Base-by-base conservation (phyloP, 495 filamentous ascomycete genomes). In the Staphylotrichum longicolle region DNA sequence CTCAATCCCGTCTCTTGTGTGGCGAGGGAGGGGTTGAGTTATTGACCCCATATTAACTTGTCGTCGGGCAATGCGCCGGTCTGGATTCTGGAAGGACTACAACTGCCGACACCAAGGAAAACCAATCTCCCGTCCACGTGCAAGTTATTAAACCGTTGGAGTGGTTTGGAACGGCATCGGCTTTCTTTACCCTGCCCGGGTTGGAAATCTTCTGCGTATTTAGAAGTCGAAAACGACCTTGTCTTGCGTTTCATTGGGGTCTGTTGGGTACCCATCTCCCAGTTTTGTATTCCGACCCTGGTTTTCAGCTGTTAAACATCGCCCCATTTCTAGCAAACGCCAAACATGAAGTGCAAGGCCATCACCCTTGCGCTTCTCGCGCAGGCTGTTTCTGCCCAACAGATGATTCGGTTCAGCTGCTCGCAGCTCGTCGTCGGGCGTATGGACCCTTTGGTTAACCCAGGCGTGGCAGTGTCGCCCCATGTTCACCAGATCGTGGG, bases 381-480 rank as follows among this genome's bases (percentile, higher is more conserved):
- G 11, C 53, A 56, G 3, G 41, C 30, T 2, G 27, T 40, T 34
- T 27, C 41, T 2, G 53, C 52, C 3, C 52, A 45, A 11, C 53
- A 56, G 41, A 74, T 79, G 72, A 77, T 80, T 68, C 75, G 78
- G 39, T 80, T 80, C 67, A 68, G 70, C 20, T 80, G 78, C 71
- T 74, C 71, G 11, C 76, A 78, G 66, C 75, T 78, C 35, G 70
- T 72, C 50, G 70, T 78, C 47, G 75, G 74, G 60, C 72, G 75
- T 3, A 66, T 78, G 56, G 76, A 78, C 60, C 76, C 76, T 5
- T 67, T 78, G n/a, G 76, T 78, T 46, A 74, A 74, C 63, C 76
- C 76, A 0, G 76, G 76, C 30, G 64, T 68, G 49, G 52, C 72
- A 9, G 72, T 68, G 10, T 73, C 74, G 4, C 62, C 72, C 6